phyloP scores from a whole-genome alignment of 2,329 filamentous ascomycete genomes.

The Arthrobotrys entomopaga region DNA sequence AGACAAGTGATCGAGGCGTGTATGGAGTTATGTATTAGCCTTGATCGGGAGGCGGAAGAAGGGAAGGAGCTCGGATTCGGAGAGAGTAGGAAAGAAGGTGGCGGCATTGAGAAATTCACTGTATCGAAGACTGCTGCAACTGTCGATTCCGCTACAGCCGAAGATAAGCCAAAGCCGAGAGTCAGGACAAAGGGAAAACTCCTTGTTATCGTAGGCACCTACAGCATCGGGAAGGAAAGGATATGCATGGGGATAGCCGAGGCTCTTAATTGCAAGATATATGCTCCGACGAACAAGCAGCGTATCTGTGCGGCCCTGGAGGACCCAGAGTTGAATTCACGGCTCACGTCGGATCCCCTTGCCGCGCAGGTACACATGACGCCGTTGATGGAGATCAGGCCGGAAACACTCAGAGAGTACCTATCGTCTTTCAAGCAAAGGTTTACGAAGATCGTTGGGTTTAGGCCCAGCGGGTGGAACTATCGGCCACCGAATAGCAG shows the following conservation, averaged over 20 bases:
- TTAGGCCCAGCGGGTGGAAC: constrained; percentile 93
- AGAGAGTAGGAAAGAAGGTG: constrained; percentile 69
- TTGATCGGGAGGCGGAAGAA: constrained; percentile 73
- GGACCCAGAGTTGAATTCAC: constrained; percentile 79
- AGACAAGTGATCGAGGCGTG: constrained; percentile 87
- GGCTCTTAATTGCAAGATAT: constrained; percentile 88
- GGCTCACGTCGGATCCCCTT: constrained; percentile 80
- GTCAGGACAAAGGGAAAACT: constrained; percentile 71
- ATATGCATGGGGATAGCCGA: constrained; percentile 92
- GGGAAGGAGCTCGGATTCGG: constrained; percentile 66
- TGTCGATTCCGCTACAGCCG: constrained; percentile 9
- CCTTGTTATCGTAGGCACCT: constrained; percentile 92
- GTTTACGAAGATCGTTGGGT: constrained; percentile 87
- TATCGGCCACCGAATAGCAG: constrained; percentile 78
- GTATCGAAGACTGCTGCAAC: constrained; percentile 52
- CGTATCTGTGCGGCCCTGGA: constrained; percentile 85
- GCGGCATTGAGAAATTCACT: constrained; percentile 69
- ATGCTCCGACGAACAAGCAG: constrained; percentile 82
- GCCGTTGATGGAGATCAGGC: constrained; percentile 89
- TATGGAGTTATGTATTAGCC: constrained; percentile 82
- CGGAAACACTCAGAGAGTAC: constrained; percentile 91
- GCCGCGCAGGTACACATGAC: constrained; percentile 98
- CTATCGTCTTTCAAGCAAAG: constrained; percentile 80
- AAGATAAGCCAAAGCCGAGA: constrained; percentile 62
- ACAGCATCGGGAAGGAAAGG: constrained; percentile 96